phyloP scores from a whole-genome alignment of 306 rosid species.

The Sicyos edulis region DNA sequence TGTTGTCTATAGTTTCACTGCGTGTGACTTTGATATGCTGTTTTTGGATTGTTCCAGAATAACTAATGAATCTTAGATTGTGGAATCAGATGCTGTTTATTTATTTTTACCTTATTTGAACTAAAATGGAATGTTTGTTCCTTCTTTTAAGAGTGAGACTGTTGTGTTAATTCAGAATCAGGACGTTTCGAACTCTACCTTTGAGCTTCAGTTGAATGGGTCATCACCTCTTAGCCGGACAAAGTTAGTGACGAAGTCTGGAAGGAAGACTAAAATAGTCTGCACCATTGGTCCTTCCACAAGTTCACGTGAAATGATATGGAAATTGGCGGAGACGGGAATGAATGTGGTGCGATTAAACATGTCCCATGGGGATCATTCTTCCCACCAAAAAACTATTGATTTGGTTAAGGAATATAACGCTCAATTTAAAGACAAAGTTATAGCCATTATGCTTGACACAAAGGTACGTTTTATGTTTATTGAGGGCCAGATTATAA shows the following conservation, averaged over 20 bases:
- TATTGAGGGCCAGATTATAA: background rate
- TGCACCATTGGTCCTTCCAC: slow-evolving; percentile 92
- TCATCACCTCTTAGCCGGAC: slow-evolving; percentile 18
- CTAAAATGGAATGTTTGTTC: background rate
- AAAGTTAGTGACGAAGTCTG: slow-evolving; percentile 28
- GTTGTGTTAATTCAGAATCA: slow-evolving; percentile 35
- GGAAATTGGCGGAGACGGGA: slow-evolving; percentile 76
- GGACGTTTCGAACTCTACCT: slow-evolving; percentile 23
- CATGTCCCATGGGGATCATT: slow-evolving; percentile 94
- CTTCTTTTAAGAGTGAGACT: slow-evolving; percentile 13
- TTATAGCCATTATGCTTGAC: slow-evolving; percentile 87
- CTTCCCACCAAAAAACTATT: slow-evolving; percentile 79
- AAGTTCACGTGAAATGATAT: slow-evolving; percentile 87
- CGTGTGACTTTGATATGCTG: background rate
- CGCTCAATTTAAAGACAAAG: slow-evolving; percentile 62
- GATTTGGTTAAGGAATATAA: slow-evolving; percentile 80
- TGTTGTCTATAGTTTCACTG: background rate
- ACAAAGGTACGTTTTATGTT: slow-evolving; percentile 57
- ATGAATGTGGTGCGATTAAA: slow-evolving; percentile 90
- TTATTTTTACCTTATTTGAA: background rate
- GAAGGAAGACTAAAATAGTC: slow-evolving; percentile 74
- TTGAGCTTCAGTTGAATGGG: slow-evolving; percentile 31
- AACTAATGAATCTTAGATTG: background rate
- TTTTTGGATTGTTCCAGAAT: background rate
- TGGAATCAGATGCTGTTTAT: background rate